Evolutionary conservation across 2,329 filamentous ascomycete genomes (phyloP).

Genomic region (Nothopassalora personata): DNA sequence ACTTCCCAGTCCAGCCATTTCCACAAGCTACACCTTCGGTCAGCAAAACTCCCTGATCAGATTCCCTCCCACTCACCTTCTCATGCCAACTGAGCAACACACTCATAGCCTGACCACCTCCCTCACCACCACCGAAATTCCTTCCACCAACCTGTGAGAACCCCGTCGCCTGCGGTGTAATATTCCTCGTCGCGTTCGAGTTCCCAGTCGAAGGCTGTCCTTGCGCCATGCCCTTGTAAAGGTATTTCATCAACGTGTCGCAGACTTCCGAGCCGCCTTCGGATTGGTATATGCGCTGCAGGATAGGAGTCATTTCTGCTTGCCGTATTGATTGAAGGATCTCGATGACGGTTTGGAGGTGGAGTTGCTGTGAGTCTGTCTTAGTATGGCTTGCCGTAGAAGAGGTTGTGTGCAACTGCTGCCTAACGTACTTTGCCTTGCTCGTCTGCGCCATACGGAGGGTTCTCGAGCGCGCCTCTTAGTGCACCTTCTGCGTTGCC

Average conservation of each 20-base stretch:
- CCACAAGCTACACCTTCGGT: conserved; percentile 57
- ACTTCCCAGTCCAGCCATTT: conserved; percentile 80
- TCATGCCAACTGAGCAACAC: conserved; percentile 98
- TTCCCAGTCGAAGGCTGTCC: conserved; percentile 26
- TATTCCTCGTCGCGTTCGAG: conserved; percentile 30
- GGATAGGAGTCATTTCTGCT: conserved; percentile 85
- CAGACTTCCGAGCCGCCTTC: conserved; percentile 77
- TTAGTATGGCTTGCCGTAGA: not conserved
- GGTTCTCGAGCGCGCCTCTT: conserved; percentile 75
- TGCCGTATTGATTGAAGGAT: conserved; percentile 95
- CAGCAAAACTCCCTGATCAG: not conserved
- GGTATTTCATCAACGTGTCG: conserved; percentile 96
- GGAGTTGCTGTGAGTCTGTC: conserved; percentile 59
- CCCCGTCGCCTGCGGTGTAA: conserved; percentile 73
- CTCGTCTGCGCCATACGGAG: conserved; percentile 61
- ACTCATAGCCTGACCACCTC: conserved; percentile 79
- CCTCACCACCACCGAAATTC: conserved; percentile 54
- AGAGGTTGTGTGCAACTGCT: not conserved
- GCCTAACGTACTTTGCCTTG: conserved; percentile 45
- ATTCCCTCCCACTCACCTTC: conserved; percentile 50
- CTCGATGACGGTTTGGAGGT: conserved; percentile 83
- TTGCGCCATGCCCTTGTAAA: conserved; percentile 82
- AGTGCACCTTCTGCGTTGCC: conserved; percentile 85
- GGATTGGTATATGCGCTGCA: conserved; percentile 72
- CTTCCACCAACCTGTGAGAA: conserved; percentile 68